Evolutionary conservation across 1,139 yeast species (phyloP).

Genomic region (Debaryomyces sp.): DNA sequence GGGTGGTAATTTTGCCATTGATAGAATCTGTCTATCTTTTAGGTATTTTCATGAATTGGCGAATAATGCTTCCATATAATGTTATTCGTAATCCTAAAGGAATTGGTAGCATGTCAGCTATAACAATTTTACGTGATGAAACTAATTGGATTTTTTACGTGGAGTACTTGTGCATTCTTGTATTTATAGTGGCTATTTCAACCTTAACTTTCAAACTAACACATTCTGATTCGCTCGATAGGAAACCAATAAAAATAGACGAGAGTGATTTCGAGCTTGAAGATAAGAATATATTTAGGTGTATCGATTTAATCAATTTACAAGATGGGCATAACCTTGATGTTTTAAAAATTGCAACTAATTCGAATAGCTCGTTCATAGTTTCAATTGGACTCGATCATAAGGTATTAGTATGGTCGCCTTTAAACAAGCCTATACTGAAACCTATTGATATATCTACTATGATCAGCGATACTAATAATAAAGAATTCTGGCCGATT

Average conservation of each 20-base stretch:
- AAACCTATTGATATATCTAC: constrained; percentile 49
- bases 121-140: constrained; percentile 20
- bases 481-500: constrained; percentile 69
- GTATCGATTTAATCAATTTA: constrained; percentile 49
- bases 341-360: constrained; percentile 59
- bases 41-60: constrained; percentile 29
- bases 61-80: constrained; percentile 27
- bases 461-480: constrained; percentile 37
- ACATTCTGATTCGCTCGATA: constrained; percentile 9
- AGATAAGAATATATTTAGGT: constrained; percentile 28
- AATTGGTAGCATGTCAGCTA: constrained; percentile 19
- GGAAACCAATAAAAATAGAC: constrained; percentile 7
- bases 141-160: constrained; percentile 33
- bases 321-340: constrained; percentile 61
- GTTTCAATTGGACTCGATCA: constrained; percentile 78
- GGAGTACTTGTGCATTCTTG: constrained; percentile 30
- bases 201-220: constrained; percentile 31
- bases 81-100: constrained; percentile 21
- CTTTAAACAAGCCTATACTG: constrained; percentile 38
- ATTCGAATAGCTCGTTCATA: constrained; percentile 57
- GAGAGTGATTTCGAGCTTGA: constrained; percentile 22
- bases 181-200: constrained; percentile 31
- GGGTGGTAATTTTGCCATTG: constrained; percentile 20
- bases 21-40: constrained; percentile 21
- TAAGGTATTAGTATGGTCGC: constrained; percentile 73